phyloP scores from a whole-genome alignment of 192 early-diverging fungal species.

The Coemansia umbellata region DNA sequence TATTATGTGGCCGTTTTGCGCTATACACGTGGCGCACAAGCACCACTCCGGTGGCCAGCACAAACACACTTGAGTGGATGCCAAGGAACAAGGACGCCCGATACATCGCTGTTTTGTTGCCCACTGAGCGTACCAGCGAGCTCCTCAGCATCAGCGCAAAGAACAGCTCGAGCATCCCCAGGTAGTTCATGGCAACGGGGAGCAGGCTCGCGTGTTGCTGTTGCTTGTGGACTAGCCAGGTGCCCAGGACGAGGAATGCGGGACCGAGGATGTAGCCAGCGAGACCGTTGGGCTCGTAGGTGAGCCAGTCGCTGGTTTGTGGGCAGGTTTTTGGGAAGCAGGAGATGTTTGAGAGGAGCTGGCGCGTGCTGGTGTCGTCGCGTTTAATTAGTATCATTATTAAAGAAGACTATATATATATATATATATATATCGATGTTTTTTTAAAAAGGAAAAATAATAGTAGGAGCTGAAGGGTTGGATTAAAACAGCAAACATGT shows the following conservation, averaged over 20 bases:
- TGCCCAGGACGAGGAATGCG: not conserved
- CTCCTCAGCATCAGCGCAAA: not conserved
- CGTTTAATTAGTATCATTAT: not conserved
- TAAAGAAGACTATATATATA: no score
- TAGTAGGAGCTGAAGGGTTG: no score
- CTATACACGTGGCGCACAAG: no score
- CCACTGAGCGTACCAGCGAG: not conserved
- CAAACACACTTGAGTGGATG: no score
- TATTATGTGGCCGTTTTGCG: no score
- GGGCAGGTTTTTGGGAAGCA: not conserved
- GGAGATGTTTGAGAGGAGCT: not conserved
- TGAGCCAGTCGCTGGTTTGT: slow-evolving; percentile 1
- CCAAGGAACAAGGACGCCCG: not conserved
- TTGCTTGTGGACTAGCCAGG: not conserved
- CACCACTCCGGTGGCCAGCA: no score
- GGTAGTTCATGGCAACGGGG: no score
- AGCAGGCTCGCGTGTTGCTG: no score
- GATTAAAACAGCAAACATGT: no score
- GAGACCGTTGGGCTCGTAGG: not conserved
- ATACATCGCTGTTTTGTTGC: not conserved
- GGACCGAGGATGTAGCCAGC: not conserved
- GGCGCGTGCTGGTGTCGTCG: not conserved
- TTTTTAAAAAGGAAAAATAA: no score
- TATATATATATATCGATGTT: no score
- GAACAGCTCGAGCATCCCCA: not conserved